Percentiles rank a stretch among this genome's conserved stretches.
Evolutionary conservation across 495 filamentous ascomycete genomes (phyloP).

Genomic region (Podospora bellae-mahoneyi): DNA sequence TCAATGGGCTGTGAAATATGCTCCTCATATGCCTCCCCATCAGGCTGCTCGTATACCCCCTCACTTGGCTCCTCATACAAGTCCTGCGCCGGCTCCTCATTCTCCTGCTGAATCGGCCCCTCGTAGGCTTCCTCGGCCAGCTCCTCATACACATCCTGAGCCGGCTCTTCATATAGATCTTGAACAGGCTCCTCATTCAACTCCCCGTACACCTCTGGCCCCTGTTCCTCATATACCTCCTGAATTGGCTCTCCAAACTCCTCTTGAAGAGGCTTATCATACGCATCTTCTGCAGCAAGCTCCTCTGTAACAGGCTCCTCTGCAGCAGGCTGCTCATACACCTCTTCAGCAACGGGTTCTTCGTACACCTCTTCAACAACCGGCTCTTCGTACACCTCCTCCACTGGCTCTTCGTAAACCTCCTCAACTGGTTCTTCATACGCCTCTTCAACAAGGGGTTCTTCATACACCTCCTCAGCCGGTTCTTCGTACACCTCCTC

Average conservation of each 20-base stretch:
- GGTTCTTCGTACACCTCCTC: background rate
- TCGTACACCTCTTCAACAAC: background rate
- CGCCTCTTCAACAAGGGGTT: background rate
- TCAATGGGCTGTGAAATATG: background rate
- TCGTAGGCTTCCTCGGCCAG: background rate
- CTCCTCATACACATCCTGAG: background rate
- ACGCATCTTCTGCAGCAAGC: background rate
- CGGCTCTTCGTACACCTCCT: background rate
- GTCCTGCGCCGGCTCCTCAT: background rate
- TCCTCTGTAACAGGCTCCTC: background rate
- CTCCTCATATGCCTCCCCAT: background rate
- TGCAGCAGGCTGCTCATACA: background rate
- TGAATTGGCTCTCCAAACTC: background rate
- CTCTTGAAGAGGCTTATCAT: background rate
- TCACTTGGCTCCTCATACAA: background rate
- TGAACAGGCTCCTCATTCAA: background rate
- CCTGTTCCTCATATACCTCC: background rate
- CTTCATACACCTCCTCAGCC: background rate
- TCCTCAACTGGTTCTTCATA: constrained; percentile 1
- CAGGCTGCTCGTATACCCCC: constrained; percentile 2
- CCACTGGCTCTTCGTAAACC: background rate
- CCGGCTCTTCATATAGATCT: background rate
- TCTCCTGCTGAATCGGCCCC: background rate
- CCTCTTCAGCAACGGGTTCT: background rate
- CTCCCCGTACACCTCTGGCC: background rate